Percentiles rank a stretch among this genome's conserved stretches.
These are phyloP conservation scores for Schizophyllum commune DNA, from an alignment of 1,284 basidiomycete genomes.

Conservation along the genomic window DNA sequence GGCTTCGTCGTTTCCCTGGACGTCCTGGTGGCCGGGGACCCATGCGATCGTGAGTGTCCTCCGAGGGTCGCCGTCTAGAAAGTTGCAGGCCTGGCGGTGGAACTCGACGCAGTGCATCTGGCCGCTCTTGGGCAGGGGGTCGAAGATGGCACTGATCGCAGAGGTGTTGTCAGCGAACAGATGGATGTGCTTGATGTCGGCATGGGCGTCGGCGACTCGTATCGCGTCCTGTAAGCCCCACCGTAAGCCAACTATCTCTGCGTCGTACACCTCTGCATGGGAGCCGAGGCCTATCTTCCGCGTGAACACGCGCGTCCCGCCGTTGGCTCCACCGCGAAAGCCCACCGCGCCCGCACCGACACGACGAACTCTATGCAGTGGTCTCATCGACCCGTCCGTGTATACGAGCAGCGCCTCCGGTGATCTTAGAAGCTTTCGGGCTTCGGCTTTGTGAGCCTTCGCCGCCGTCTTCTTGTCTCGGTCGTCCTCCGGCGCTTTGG, in stretches of 20 bases:
- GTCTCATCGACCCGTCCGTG: constrained; percentile 21
- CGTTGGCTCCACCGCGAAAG: too few relatives aligned
- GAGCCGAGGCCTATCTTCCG: constrained; percentile 15
- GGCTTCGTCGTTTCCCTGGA: constrained; percentile 1
- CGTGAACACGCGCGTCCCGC: constrained; percentile 7
- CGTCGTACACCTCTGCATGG: constrained; percentile 22
- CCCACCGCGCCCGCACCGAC: constrained; percentile 16
- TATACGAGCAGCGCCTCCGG: constrained; percentile 16
- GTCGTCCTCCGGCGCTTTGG: not conserved
- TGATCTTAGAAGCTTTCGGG: not conserved
- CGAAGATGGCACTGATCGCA: not conserved
- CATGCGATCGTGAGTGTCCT: not conserved
- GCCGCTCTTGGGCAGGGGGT: not conserved
- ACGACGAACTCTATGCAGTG: constrained; percentile 7
- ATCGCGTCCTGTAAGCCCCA: not conserved
- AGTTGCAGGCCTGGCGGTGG: too few relatives aligned
- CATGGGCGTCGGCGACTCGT: not conserved
- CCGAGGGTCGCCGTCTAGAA: too few relatives aligned
- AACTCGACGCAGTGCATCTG: too few relatives aligned
- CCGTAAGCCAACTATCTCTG: constrained; percentile 15
- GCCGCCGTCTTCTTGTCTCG: constrained; percentile 4
- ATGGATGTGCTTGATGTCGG: not conserved
- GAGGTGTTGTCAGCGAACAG: not conserved
- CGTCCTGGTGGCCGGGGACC: not conserved
- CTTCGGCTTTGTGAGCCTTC: constrained; percentile 9